phyloP scores from a whole-genome alignment of 768 basidiomycete species.

The Pleurotus citrinopileatus region DNA sequence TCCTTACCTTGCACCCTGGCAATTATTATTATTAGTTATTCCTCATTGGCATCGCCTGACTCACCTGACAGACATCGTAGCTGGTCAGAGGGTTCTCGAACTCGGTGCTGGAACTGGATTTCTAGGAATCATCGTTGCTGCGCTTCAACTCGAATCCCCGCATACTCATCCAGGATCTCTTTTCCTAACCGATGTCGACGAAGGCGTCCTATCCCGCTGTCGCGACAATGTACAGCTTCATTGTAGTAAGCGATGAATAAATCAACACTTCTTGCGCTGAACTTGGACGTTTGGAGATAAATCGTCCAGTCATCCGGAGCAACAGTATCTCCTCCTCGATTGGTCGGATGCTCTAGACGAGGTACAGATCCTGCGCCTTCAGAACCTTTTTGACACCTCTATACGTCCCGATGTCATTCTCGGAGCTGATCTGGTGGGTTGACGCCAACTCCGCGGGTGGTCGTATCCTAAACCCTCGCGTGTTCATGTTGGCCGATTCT shows the following conservation, averaged over 20 bases:
- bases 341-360: constrained; percentile 60
- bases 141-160: constrained; percentile 46
- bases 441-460: neutral
- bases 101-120: constrained; percentile 79
- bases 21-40: constrained; percentile 4
- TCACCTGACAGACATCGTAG: constrained; percentile 36
- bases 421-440: constrained; percentile 63
- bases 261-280: constrained; percentile 17
- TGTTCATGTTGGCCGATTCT: neutral
- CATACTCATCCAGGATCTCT: constrained; percentile 26
- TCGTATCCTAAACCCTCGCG: neutral
- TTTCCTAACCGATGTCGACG: constrained; percentile 64
- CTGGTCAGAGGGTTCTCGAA: constrained; percentile 54
- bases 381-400: constrained; percentile 35
- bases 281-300: constrained; percentile 39
- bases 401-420: constrained; percentile 57
- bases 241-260: constrained; percentile 59
- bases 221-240: constrained; percentile 53
- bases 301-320: constrained; percentile 45
- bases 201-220: constrained; percentile 61
- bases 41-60: constrained; percentile 9
- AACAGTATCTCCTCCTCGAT: constrained; percentile 51
- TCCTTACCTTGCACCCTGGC: constrained; percentile 59
- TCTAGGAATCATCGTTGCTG: constrained; percentile 59
- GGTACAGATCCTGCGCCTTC: constrained; percentile 20